Evolutionary conservation across 116 monocot genomes (phyloP), one percentile per base, ranked within the genome.

Genomic region (Phalaenopsis hybrid): DNA sequence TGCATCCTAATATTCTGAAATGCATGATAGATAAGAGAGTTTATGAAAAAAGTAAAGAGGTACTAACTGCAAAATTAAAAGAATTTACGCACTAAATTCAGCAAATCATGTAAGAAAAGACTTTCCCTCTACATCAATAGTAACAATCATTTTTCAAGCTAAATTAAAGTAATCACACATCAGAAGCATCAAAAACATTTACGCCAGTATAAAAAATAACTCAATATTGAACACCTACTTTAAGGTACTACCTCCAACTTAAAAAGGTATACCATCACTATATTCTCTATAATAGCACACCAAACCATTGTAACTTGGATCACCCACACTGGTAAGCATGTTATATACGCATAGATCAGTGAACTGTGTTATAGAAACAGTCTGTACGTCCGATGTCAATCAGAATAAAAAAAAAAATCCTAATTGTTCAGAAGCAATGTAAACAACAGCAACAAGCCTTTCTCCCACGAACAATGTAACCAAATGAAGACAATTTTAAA

Each of bases 1-100:
- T 75, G 17, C 75, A 75, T 75, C 75, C 45, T 75, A 10, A 45
- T 0, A 75, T 75, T n/a, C 18, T 20, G n/a, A 75, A 75, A 75
- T 45, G 44, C 45, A 45, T 75, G 46, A 74, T 7, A 75, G 46
- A 16, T 72, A 37, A 72, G 72, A 72, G 16, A 34, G 13, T 72
- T 72, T 8, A 72, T 5, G 15, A 72, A 72, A 34, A 2, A 72
- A 72, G 4, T 41, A 1, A 1, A 72, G 37, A 15, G 37, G 16
- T 72, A 72, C 37, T 37, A 15, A 72, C 15, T 72, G 37, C 72
- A 72, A 72, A 33, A 70, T 16, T 41, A 72, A 31, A 72, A 72
- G 65, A 25, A 72, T 37, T 72, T 72, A 37, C 37, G 13, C 4
- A 72, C 37, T 37, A 72, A 72, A 21, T 72, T 72, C 37, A 72